Conservation (phyloP, 495 filamentous ascomycete genomes). For the Pyrenopolyporus hunteri region DNA sequence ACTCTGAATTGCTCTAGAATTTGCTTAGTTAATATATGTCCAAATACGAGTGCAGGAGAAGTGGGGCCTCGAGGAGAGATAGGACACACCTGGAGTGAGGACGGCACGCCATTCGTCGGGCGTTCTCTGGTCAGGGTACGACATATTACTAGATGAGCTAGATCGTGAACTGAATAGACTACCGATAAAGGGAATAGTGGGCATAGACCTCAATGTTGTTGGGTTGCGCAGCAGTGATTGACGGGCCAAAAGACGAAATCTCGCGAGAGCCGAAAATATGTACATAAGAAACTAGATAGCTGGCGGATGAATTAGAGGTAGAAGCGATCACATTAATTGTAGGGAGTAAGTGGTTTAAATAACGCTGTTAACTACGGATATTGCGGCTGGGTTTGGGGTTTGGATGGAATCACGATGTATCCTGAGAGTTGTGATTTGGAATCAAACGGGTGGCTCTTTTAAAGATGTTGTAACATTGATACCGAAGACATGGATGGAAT, state of each 20-base stretch:
- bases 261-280: constrained; percentile 44
- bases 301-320: constrained; percentile 56
- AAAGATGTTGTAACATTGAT: neutral
- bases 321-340: constrained; percentile 61
- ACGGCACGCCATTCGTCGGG: constrained; percentile 88
- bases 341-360: neutral
- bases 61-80: neutral
- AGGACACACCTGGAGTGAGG: constrained; percentile 69
- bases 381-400: neutral
- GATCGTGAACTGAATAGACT: constrained; percentile 75
- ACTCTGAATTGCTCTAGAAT: constrained; percentile 87
- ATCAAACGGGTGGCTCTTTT: constrained; percentile 16
- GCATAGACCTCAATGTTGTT: constrained; percentile 60
- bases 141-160: constrained; percentile 58
- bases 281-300: no score
- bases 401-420: constrained; percentile 10
- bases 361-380: no score
- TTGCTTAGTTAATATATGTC: constrained; percentile 14
- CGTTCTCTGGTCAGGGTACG: constrained; percentile 78
- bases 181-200: constrained; percentile 76
- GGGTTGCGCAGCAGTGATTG: constrained; percentile 13
- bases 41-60: neutral
- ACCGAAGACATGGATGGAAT: neutral
- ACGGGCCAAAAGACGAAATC: constrained; percentile 33
- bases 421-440: constrained; percentile 29